Evolutionary conservation across 176 grass and related monocot genomes (phyloP), one percentile per base, ranked within the genome.

Genomic region (Triticum timopheevii): DNA sequence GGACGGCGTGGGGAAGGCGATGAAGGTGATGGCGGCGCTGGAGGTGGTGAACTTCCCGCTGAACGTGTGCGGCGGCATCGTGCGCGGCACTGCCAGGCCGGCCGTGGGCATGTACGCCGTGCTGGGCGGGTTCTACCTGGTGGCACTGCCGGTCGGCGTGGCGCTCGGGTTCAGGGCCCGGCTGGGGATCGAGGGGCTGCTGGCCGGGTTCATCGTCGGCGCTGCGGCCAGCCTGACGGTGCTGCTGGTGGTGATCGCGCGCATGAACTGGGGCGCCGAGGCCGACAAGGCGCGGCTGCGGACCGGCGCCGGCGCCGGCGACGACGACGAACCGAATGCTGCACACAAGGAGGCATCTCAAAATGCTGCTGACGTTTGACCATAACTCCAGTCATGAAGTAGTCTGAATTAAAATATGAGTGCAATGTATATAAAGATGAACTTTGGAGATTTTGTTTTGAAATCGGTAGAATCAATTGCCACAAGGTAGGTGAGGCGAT

Each of bases 31-130:
- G 96, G 93, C 96, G 63, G 2, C 77, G 81, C 83, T 98, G 80
- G 93, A 98, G 88, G 76, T 98, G 81, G 82, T 92, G 13, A 98
- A 98, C 77, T 98, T 94, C 78, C 96, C 96, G 61, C 65, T 95
- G 65, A 91, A 88, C 74, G 88, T 91, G 1, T 98, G 93, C 87
- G 92, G 92, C 24, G 96, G 93, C 2, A 91, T 98, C 22, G 93
- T 92, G 8, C 61, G 91, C 19, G 96, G 88, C 17, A 98, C 93
- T 9, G 96, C 96, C 4, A 78, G 90, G 38, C 96, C 96, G 66
- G 70, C 77, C 70, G 76, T 95, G 22, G 92, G 90, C 23, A 88
- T 91, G 92, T 98, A 92, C 47, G 90, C 96, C 3, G 93, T 88
- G 23, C 47, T 95, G 0, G 92, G 70, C 6, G 93, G 96, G 1